phyloP scores from a whole-genome alignment of 768 basidiomycete genomes.

The Suillus placidus region DNA sequence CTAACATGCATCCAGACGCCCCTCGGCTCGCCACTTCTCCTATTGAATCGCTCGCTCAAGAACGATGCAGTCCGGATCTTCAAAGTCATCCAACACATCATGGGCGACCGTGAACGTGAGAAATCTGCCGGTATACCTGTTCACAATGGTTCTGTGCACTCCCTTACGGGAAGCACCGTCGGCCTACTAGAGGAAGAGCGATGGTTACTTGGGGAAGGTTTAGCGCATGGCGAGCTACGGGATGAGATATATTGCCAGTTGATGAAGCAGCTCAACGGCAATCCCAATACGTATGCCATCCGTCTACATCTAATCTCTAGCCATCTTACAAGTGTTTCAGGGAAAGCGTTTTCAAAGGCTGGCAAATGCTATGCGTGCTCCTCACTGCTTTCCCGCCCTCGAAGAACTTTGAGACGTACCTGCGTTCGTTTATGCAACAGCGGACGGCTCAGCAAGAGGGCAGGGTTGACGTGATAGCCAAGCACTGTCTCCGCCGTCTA shows the following conservation, averaged over 20 bases:
- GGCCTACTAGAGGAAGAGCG: constrained; percentile 80
- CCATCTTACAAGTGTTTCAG: constrained; percentile 38
- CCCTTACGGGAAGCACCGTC: constrained; percentile 46
- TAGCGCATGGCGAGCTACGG: constrained; percentile 79
- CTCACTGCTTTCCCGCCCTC: constrained; percentile 93
- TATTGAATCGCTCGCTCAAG: constrained; percentile 62
- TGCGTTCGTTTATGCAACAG: constrained; percentile 77
- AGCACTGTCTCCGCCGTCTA: constrained; percentile 84
- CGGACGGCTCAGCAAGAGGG: constrained; percentile 70
- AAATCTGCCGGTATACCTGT: constrained; percentile 52
- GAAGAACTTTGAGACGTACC: constrained; percentile 87
- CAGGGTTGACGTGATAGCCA: constrained; percentile 87
- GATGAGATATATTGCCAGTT: constrained; percentile 94
- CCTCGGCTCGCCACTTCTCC: constrained; percentile 73
- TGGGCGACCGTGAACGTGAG: constrained; percentile 89
- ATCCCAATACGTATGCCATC: constrained; percentile 70
- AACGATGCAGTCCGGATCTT: constrained; percentile 85
- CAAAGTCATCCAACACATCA: constrained; percentile 88
- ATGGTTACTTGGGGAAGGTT: constrained; percentile 81
- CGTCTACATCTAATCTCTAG: constrained; percentile 1
- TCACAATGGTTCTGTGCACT: constrained; percentile 45
- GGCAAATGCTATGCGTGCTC: constrained; percentile 90
- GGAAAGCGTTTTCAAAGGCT: constrained; percentile 86
- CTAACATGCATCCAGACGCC: constrained; percentile 46
- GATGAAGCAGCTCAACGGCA: constrained; percentile 87